Percentiles rank a stretch among this genome's conserved stretches.
These are phyloP conservation scores for Talaromyces trachyspermus DNA, from an alignment of 495 filamentous ascomycete species.

Conservation along the genomic window DNA sequence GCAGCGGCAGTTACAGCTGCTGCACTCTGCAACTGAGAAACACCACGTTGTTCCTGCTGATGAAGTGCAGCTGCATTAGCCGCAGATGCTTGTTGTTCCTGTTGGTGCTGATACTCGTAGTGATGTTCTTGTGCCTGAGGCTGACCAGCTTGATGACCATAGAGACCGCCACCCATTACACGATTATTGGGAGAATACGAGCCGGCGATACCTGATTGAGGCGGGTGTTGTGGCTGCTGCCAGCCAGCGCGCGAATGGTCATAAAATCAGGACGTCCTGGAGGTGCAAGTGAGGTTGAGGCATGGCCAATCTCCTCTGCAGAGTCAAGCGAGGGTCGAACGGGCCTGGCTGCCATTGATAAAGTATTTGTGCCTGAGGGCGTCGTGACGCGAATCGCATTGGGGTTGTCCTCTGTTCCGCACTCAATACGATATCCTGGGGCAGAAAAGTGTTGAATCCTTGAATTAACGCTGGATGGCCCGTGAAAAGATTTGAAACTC, in stretches of 20 bases:
- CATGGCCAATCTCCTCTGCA: constrained; percentile 23
- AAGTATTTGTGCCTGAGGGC: constrained; percentile 72
- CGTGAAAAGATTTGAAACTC: constrained; percentile 93
- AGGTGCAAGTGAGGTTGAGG: constrained; percentile 23
- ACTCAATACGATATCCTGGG: constrained; percentile 98
- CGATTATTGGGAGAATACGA: constrained; percentile 41
- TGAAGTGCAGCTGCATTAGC: constrained; percentile 50
- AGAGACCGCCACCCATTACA: constrained; percentile 33
- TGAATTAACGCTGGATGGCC: constrained; percentile 96
- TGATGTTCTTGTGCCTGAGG: constrained; percentile 35
- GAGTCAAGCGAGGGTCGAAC: constrained; percentile 42
- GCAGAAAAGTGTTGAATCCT: constrained; percentile 97
- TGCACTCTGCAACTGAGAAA: constrained; percentile 73
- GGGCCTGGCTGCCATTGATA: constrained; percentile 43
- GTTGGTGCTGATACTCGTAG: constrained; percentile 37
- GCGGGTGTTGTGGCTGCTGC: constrained; percentile 40
- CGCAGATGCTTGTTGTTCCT: constrained; percentile 42
- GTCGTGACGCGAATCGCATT: constrained; percentile 96
- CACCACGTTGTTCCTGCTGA: constrained; percentile 73
- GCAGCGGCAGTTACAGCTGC: constrained; percentile 47
- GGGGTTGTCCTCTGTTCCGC: constrained; percentile 81
- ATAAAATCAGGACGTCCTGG: constrained; percentile 37
- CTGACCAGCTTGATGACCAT: constrained; percentile 30
- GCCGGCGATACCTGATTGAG: constrained; percentile 25
- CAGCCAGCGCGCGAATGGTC: constrained; percentile 42